Conservation (phyloP, 495 filamentous ascomycete genomes). For the Penicillium turbatum region DNA sequence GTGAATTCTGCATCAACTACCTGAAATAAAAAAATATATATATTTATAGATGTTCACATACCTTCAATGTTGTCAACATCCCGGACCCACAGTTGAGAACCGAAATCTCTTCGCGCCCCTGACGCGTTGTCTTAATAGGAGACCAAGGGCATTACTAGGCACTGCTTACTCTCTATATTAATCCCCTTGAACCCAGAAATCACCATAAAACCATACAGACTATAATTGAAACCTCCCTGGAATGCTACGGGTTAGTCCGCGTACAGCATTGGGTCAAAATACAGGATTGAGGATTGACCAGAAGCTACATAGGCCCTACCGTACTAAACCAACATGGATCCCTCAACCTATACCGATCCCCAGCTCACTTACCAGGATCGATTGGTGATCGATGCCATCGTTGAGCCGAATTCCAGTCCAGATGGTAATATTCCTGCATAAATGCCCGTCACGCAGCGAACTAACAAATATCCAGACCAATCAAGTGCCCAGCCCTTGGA, state of each 20-base stretch:
- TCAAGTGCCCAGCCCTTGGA: conserved; percentile 15
- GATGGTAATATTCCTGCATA: conserved; percentile 13
- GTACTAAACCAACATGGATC: conserved; percentile 25
- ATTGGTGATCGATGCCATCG: conserved; percentile 47
- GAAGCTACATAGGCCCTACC: neutral
- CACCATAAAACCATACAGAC: neutral
- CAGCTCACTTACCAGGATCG: conserved; percentile 47
- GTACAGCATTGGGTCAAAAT: neutral
- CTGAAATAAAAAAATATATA: neutral
- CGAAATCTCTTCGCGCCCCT: conserved; percentile 13
- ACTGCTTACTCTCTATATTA: neutral
- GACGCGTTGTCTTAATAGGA: conserved; percentile 2
- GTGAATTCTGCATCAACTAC: neutral
- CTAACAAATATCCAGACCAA: conserved; percentile 13
- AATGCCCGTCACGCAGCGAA: conserved; percentile 13
- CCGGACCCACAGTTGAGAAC: conserved; percentile 6
- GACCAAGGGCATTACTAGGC: neutral
- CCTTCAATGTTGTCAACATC: neutral
- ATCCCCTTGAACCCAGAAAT: neutral
- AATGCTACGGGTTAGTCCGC: neutral
- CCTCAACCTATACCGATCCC: conserved; percentile 40
- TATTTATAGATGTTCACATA: neutral
- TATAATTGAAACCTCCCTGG: neutral
- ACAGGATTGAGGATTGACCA: neutral
- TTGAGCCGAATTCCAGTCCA: conserved; percentile 25